These are phyloP conservation scores for Aureobasidium musti DNA, from an alignment of 2,329 filamentous ascomycete genomes.

Conservation along the genomic window DNA sequence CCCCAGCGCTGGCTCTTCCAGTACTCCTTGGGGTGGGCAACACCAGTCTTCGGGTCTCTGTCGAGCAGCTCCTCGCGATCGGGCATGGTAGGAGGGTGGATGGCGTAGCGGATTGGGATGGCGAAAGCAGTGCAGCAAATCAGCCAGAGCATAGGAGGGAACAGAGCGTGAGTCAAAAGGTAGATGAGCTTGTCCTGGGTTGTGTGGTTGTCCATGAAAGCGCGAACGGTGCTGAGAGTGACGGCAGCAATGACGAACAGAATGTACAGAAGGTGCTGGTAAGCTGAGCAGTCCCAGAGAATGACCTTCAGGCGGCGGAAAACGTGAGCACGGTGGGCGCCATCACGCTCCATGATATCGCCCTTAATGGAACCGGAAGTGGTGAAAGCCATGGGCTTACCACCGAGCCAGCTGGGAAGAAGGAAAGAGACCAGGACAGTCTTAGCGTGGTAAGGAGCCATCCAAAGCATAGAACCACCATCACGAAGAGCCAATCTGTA, in stretches of 20 bases:
- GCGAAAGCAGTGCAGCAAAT: conserved; percentile 30
- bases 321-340: conserved; percentile 46
- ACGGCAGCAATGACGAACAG: conserved; percentile 57
- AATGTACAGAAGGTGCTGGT: conserved; percentile 59
- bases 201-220: conserved; percentile 47
- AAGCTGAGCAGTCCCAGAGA: conserved; percentile 58
- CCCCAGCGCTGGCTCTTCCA: conserved; percentile 30
- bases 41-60: conserved; percentile 57
- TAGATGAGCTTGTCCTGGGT: conserved; percentile 51
- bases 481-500: conserved; percentile 62
- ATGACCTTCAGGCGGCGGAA: conserved; percentile 57
- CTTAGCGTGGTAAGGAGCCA: conserved; percentile 62
- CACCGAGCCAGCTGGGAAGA: conserved; percentile 51
- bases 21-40: conserved; percentile 51
- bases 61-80: conserved; percentile 60
- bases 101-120: conserved; percentile 59
- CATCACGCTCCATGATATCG: conserved; percentile 60
- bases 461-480: conserved; percentile 61
- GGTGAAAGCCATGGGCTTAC: conserved; percentile 60
- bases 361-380: conserved; percentile 61
- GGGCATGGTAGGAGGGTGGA: conserved; percentile 61
- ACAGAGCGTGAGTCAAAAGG: conserved; percentile 62
- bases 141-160: conserved; percentile 62
- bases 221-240: conserved; percentile 55
- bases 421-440: conserved; percentile 47